Percentiles rank a stretch among this genome's conserved stretches.
Evolutionary conservation across 2,329 filamentous ascomycete species (phyloP).

Genomic region (Plectosphaerella plurivora): DNA sequence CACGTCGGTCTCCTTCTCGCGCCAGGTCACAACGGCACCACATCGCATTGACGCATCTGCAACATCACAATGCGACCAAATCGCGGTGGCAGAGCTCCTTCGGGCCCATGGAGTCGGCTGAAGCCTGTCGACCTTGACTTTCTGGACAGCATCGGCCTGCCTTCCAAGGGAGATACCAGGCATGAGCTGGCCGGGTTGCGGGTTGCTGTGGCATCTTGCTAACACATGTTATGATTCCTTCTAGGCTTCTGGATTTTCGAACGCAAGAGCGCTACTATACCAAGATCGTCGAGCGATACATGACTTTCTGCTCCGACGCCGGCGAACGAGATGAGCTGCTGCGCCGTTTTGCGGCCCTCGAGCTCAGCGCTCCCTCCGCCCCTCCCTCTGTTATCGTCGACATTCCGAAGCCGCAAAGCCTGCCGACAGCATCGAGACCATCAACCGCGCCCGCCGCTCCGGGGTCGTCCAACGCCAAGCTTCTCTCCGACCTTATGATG

Average conservation of each 20-base stretch:
- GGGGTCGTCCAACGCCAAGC: slow-evolving; percentile 42
- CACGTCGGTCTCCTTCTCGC: no score
- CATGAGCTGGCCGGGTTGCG: slow-evolving; percentile 27
- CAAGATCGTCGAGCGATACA: slow-evolving; percentile 82
- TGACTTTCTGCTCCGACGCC: slow-evolving; percentile 78
- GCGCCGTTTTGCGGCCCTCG: slow-evolving; percentile 66
- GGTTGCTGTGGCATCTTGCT: not conserved
- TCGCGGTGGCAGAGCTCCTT: slow-evolving; percentile 19
- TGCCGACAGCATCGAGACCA: not conserved
- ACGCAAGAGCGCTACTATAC: slow-evolving; percentile 82
- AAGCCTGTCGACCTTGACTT: slow-evolving; percentile 72
- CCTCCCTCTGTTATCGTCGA: slow-evolving; percentile 47
- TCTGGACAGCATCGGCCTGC: slow-evolving; percentile 76
- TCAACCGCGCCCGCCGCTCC: not conserved
- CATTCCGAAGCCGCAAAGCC: slow-evolving; percentile 51
- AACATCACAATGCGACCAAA: slow-evolving; percentile 2
- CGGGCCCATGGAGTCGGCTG: slow-evolving; percentile 64
- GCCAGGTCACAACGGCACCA: no score
- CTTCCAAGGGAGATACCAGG: slow-evolving; percentile 88
- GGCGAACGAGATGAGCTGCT: slow-evolving; percentile 70
- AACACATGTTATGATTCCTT: not conserved
- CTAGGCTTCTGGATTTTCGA: slow-evolving; percentile 67
- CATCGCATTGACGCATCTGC: not conserved
- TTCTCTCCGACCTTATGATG: slow-evolving; percentile 70
- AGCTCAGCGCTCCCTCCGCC: slow-evolving; percentile 19